Evolutionary conservation across 2,329 filamentous ascomycete genomes (phyloP).

Genomic region (Trichoderma sp.): DNA sequence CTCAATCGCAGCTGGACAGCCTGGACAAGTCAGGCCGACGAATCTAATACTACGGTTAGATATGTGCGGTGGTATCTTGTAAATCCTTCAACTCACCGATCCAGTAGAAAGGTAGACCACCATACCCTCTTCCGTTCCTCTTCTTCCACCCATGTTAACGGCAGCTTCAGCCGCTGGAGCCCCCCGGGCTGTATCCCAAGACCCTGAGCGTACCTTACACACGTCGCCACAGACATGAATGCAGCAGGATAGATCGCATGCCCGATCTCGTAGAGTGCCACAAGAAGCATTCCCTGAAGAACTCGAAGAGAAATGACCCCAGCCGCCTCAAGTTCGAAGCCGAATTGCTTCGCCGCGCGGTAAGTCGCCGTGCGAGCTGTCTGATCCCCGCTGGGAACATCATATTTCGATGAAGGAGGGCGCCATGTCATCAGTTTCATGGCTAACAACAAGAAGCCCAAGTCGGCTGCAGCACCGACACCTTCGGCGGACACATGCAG

Average conservation of each 20-base stretch:
- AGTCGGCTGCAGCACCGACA: background rate
- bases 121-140: conserved; percentile 6
- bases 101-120: background rate
- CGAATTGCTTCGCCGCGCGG: background rate
- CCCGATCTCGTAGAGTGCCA: background rate
- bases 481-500: background rate
- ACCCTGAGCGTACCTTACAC: background rate
- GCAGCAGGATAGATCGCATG: conserved; percentile 8
- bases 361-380: background rate
- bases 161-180: background rate
- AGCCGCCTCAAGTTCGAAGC: background rate
- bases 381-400: background rate
- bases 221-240: conserved; percentile 5
- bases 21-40: background rate
- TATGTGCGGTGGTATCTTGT: background rate
- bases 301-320: background rate
- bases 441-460: background rate
- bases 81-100: background rate
- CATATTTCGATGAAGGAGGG: background rate
- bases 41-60: background rate
- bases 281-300: background rate
- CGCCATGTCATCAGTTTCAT: conserved; percentile 6
- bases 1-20: background rate
- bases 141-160: conserved; percentile 2
- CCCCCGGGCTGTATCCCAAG: conserved; percentile 5